Conservation (phyloP, 2,329 filamentous ascomycete species). For the Davidsoniella neocaledoniae region DNA sequence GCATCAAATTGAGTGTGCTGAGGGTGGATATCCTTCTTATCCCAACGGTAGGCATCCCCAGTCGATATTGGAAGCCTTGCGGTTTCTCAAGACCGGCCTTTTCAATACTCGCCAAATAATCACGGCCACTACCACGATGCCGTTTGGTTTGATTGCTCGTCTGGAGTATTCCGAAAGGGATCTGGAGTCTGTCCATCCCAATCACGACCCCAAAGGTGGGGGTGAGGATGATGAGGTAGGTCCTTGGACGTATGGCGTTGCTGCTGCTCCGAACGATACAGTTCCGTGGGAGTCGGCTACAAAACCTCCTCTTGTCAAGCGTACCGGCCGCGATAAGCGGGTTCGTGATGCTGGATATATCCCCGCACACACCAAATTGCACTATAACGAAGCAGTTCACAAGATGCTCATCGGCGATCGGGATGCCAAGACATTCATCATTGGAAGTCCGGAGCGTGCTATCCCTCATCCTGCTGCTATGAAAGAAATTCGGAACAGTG, state of each 20-base stretch:
- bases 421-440: slow-evolving; percentile 9
- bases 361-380: slow-evolving; percentile 3
- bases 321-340: not conserved
- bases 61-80: not conserved
- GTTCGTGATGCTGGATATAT: not conserved
- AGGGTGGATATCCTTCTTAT: not conserved
- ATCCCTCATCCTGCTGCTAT: slow-evolving; percentile 4
- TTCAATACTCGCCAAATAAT: not conserved
- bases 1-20: too few relatives aligned
- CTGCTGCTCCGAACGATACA: not conserved
- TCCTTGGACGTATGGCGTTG: slow-evolving; percentile 5
- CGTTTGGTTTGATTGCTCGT: slow-evolving; percentile 1
- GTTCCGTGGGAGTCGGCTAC: slow-evolving; percentile 5
- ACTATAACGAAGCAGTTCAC: slow-evolving; percentile 7
- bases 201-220: not conserved
- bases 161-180: not conserved
- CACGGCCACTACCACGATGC: slow-evolving; percentile 1
- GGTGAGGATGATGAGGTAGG: not conserved
- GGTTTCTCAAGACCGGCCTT: not conserved
- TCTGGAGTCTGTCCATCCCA: slow-evolving; percentile 1
- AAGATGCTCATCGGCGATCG: slow-evolving; percentile 9
- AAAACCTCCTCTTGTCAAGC: not conserved
- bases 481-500: slow-evolving; percentile 8
- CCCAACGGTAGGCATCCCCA: not conserved
- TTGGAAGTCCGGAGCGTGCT: slow-evolving; percentile 8